phyloP scores from a whole-genome alignment of 2,329 filamentous ascomycete species.

The Xylariaceae sp. region DNA sequence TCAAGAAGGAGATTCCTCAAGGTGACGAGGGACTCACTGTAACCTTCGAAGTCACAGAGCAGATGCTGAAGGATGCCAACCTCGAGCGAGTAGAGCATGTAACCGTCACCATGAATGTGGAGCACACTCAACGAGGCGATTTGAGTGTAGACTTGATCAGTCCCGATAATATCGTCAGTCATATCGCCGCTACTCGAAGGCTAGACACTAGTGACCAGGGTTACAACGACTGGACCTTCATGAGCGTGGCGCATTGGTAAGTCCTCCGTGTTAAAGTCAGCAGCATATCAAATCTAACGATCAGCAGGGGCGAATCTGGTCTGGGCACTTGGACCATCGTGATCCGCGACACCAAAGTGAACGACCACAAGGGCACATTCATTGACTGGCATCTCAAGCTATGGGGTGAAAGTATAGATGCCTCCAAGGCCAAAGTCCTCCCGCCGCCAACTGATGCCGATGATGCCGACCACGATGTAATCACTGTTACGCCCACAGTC shows the following conservation, averaged over 20 bases:
- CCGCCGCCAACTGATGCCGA: constrained; percentile 81
- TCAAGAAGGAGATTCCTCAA: constrained; percentile 80
- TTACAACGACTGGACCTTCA: constrained; percentile 96
- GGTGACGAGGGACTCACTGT: constrained; percentile 74
- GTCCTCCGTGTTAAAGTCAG: constrained; percentile 27
- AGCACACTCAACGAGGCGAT: constrained; percentile 82
- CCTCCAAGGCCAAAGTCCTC: constrained; percentile 63
- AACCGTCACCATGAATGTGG: constrained; percentile 94
- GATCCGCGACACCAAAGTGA: constrained; percentile 76
- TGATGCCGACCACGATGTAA: constrained; percentile 71
- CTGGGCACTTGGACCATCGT: constrained; percentile 87
- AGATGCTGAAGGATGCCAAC: constrained; percentile 78
- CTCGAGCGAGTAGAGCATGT: constrained; percentile 86
- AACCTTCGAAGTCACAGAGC: constrained; percentile 72
- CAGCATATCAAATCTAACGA: constrained; percentile 15
- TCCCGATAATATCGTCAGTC: constrained; percentile 73
- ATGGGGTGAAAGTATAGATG: constrained; percentile 84
- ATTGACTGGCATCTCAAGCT: constrained; percentile 90
- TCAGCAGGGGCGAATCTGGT: constrained; percentile 72
- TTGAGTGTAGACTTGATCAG: constrained; percentile 87
- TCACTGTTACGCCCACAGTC: constrained; percentile 54
- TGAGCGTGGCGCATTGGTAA: constrained; percentile 95
- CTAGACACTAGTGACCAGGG: constrained; percentile 62
- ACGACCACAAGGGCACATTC: constrained; percentile 72
- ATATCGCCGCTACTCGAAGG: constrained; percentile 71